These are phyloP conservation scores for Zygosaccharomyces sapae DNA, from an alignment of 1,139 yeast species.

Conservation along the genomic window DNA sequence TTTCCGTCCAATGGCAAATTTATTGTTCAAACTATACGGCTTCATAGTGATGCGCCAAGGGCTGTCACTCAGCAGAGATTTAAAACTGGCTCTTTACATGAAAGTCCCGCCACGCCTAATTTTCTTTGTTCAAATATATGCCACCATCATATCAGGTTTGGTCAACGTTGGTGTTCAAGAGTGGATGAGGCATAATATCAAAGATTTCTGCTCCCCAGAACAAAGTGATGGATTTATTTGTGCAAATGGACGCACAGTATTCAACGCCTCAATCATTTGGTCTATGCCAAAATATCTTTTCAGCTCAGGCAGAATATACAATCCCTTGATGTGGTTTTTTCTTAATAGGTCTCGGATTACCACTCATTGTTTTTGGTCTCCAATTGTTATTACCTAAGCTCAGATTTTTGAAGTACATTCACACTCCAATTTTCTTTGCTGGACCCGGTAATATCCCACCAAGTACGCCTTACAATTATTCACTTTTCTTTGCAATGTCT, in stretches of 20 bases:
- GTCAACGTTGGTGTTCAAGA: constrained; percentile 41
- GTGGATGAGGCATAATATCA: constrained; percentile 36
- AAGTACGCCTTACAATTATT: constrained; percentile 48
- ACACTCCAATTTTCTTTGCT: constrained; percentile 40
- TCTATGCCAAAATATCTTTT: constrained; percentile 45
- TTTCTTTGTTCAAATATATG: constrained; percentile 46
- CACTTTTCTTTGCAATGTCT: constrained; percentile 47
- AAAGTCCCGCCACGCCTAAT: constrained; percentile 46
- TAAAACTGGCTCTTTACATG: constrained; percentile 55
- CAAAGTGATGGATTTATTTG: constrained; percentile 42
- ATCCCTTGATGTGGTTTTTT: constrained; percentile 40
- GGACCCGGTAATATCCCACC: constrained; percentile 44
- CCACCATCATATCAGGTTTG: constrained; percentile 41
- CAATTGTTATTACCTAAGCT: constrained; percentile 39
- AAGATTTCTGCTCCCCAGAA: constrained; percentile 41
- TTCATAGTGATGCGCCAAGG: constrained; percentile 54
- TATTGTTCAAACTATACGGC: constrained; percentile 39
- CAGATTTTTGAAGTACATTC: constrained; percentile 35
- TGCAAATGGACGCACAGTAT: constrained; percentile 41
- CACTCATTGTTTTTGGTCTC: constrained; percentile 34
- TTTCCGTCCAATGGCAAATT: constrained; percentile 39
- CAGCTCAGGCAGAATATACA: constrained; percentile 43
- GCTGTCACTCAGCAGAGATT: constrained; percentile 49
- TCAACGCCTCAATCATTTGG: constrained; percentile 50
- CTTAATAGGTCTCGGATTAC: constrained; percentile 38